Evolutionary conservation across 2,329 filamentous ascomycete genomes (phyloP).

Genomic region (Trichoderma sp.): DNA sequence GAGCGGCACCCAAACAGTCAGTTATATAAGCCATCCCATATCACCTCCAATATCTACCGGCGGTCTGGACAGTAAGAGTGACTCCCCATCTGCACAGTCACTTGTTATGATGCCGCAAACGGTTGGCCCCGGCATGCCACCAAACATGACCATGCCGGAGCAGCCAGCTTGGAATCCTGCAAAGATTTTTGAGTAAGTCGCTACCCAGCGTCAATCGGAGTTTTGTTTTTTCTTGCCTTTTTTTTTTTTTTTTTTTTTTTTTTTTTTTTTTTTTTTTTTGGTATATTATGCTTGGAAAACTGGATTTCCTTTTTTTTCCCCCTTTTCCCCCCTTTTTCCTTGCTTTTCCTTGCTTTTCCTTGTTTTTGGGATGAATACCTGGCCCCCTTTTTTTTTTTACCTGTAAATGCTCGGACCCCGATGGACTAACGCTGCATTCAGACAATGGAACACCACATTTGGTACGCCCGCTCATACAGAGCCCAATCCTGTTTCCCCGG

Average conservation of each 20-base stretch:
- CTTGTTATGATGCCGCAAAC: constrained; percentile 69
- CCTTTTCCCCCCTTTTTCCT: no score
- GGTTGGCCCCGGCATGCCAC: constrained; percentile 52
- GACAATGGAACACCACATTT: constrained; percentile 95
- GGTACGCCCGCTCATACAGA: constrained; percentile 60
- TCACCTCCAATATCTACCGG: constrained; percentile 78
- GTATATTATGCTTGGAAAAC: neutral
- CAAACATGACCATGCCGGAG: constrained; percentile 63
- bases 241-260: neutral
- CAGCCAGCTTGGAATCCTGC: constrained; percentile 78
- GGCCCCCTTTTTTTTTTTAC: neutral
- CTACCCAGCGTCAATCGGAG: constrained; percentile 1
- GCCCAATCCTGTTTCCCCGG: constrained; percentile 43
- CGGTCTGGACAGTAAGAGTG: constrained; percentile 73
- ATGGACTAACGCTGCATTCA: constrained; percentile 40
- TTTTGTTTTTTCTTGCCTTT: neutral
- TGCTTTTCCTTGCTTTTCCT: neutral
- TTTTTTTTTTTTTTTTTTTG: neutral
- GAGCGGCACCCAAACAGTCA: constrained; percentile 60
- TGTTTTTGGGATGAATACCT: neutral
- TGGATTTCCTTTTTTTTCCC: neutral
- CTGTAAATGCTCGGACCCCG: neutral
- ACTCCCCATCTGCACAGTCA: constrained; percentile 72
- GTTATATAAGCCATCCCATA: constrained; percentile 70
- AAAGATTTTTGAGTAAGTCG: constrained; percentile 83